These are phyloP conservation scores for Pestalotiopsis fici DNA, from an alignment of 2,329 filamentous ascomycete genomes.

Conservation along the genomic window DNA sequence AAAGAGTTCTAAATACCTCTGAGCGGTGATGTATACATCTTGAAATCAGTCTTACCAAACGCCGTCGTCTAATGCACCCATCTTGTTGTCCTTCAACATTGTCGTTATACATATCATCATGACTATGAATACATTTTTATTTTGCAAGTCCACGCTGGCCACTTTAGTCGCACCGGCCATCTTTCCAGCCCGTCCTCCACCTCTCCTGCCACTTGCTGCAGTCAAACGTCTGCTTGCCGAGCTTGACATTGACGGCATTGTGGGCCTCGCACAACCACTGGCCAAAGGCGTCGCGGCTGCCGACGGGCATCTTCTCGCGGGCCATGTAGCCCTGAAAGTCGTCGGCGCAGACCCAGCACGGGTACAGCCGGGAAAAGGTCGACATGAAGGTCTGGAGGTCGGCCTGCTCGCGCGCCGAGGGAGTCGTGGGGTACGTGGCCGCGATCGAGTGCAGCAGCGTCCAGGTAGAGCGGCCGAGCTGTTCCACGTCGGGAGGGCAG, in stretches of 20 bases:
- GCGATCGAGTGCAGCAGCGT: slow-evolving; percentile 91
- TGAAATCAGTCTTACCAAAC: neutral
- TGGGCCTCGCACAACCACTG: slow-evolving; percentile 84
- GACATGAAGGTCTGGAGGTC: slow-evolving; percentile 78
- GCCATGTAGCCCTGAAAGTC: slow-evolving; percentile 86
- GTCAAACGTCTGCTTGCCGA: slow-evolving; percentile 91
- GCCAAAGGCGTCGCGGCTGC: slow-evolving; percentile 70
- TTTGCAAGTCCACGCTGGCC: neutral
- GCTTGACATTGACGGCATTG: slow-evolving; percentile 84
- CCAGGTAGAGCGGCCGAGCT: slow-evolving; percentile 86
- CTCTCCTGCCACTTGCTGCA: slow-evolving; percentile 89
- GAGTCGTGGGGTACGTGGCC: slow-evolving; percentile 76
- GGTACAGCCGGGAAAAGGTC: slow-evolving; percentile 84
- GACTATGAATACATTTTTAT: neutral
- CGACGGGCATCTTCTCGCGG: slow-evolving; percentile 64
- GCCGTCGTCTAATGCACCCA: neutral
- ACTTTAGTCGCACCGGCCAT: slow-evolving; percentile 5
- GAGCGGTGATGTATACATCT: neutral
- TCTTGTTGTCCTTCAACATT: neutral
- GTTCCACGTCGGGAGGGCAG: slow-evolving; percentile 89
- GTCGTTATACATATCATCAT: neutral
- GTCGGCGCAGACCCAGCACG: slow-evolving; percentile 93
- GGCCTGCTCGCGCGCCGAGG: slow-evolving; percentile 68
- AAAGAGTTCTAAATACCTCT: neutral
- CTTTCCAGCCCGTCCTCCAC: slow-evolving; percentile 88